Evolutionary conservation across 2,329 filamentous ascomycete genomes (phyloP).

Genomic region (Nemania bipapillata): DNA sequence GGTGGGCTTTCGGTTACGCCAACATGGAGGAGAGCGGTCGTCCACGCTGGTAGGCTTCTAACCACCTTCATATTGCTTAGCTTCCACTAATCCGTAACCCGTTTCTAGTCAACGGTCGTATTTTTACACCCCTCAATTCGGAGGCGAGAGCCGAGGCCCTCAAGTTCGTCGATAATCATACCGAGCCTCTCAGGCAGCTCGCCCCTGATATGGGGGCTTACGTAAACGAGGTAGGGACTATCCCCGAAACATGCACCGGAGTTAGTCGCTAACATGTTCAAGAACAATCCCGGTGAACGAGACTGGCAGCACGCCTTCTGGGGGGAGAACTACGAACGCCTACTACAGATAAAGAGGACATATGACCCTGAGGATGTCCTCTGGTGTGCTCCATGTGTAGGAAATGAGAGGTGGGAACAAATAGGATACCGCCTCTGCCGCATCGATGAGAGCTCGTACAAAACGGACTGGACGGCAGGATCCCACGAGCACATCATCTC

Average conservation of each 20-base stretch:
- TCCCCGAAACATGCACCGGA: neutral
- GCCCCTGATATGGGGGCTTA: constrained; percentile 58
- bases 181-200: constrained; percentile 55
- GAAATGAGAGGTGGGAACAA: constrained; percentile 57
- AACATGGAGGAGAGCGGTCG: constrained; percentile 61
- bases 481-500: neutral
- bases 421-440: constrained; percentile 42
- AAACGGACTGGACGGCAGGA: neutral
- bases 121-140: constrained; percentile 51
- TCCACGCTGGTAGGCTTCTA: constrained; percentile 55
- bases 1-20: constrained; percentile 61
- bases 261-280: neutral
- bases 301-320: constrained; percentile 57
- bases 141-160: constrained; percentile 48
- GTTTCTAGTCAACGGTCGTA: constrained; percentile 44
- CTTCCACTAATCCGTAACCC: constrained; percentile 23
- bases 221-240: constrained; percentile 57
- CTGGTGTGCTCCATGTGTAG: constrained; percentile 62
- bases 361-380: constrained; percentile 62
- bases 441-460: neutral
- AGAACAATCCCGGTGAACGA: constrained; percentile 54
- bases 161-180: constrained; percentile 42
- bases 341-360: constrained; percentile 58
- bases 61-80: neutral
- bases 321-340: constrained; percentile 58